phyloP scores from a whole-genome alignment of 2,329 filamentous ascomycete genomes.

The Calonectria naviculata region DNA sequence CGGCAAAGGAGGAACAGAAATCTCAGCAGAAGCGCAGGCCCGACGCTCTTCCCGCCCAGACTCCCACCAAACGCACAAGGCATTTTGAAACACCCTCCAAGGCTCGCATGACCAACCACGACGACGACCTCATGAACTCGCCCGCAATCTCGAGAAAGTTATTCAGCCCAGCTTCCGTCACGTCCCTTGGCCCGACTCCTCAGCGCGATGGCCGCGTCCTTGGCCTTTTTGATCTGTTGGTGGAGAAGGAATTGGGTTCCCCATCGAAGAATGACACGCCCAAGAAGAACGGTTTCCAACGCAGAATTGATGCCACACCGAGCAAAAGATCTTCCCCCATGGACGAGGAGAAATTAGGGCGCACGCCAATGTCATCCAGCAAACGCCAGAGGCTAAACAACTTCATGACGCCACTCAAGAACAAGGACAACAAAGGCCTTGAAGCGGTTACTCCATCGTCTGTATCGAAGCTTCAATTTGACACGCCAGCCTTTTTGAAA shows the following conservation, averaged over 20 bases:
- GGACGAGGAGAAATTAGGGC: slow-evolving; percentile 50
- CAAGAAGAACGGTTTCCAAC: slow-evolving; percentile 32
- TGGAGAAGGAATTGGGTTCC: slow-evolving; percentile 60
- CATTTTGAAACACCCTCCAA: slow-evolving; percentile 61
- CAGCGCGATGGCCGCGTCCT: slow-evolving; percentile 82
- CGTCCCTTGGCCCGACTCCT: slow-evolving; percentile 80
- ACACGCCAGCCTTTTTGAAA: slow-evolving; percentile 79
- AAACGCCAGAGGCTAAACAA: slow-evolving; percentile 71
- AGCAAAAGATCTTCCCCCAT: slow-evolving; percentile 52
- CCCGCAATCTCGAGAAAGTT: slow-evolving; percentile 68
- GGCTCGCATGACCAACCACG: slow-evolving; percentile 41
- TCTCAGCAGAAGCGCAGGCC: slow-evolving; percentile 56
- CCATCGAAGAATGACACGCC: slow-evolving; percentile 56
- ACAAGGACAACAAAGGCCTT: slow-evolving; percentile 51
- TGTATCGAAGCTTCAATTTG: slow-evolving; percentile 67
- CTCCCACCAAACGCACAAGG: slow-evolving; percentile 64
- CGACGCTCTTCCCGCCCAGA: slow-evolving; percentile 50
- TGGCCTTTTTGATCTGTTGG: slow-evolving; percentile 79
- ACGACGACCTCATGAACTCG: slow-evolving; percentile 61
- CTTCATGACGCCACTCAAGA: slow-evolving; percentile 74
- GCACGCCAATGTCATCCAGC: slow-evolving; percentile 65
- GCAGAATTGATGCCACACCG: slow-evolving; percentile 54
- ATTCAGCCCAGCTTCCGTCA: slow-evolving; percentile 69
- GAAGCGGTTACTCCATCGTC: slow-evolving; percentile 59
- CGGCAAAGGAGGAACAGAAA: slow-evolving; percentile 50